Conservation (phyloP, 2,329 filamentous ascomycete genomes). For the Trichoderma koningii region DNA sequence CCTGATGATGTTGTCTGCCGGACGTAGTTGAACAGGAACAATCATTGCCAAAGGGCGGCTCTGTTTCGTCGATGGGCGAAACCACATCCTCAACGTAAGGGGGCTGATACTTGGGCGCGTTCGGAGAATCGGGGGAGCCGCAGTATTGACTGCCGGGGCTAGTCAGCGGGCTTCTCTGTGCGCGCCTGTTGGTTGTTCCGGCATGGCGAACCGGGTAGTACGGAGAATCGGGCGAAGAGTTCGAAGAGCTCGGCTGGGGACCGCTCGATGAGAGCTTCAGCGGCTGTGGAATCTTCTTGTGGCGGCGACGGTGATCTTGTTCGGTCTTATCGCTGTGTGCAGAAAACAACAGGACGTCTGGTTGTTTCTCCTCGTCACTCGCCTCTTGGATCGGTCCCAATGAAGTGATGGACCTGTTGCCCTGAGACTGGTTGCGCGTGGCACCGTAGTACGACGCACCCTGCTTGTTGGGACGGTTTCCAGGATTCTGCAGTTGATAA, state of each 20-base stretch:
- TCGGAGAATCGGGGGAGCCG: background rate
- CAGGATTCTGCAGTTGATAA: background rate
- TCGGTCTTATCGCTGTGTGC: background rate
- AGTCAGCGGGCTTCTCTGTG: constrained; percentile 32
- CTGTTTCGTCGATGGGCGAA: constrained; percentile 22
- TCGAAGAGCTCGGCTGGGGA: constrained; percentile 12
- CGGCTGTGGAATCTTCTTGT: background rate
- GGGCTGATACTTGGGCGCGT: constrained; percentile 31
- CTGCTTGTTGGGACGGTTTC: background rate
- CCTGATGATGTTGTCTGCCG: background rate
- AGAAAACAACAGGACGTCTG: background rate
- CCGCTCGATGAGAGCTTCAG: constrained; percentile 6
- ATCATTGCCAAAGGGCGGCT: background rate
- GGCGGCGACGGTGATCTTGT: background rate
- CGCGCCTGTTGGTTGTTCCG: constrained; percentile 37
- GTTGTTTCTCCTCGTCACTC: background rate
- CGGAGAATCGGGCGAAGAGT: constrained; percentile 23
- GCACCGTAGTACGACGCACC: background rate
- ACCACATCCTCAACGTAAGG: constrained; percentile 36
- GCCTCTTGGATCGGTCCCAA: background rate
- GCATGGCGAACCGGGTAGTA: constrained; percentile 33
- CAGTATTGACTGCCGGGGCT: constrained; percentile 13
- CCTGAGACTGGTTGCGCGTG: background rate
- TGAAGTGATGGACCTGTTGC: background rate
- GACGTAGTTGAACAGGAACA: background rate